These are phyloP conservation scores for Dacryopinax primogenitus DNA, from an alignment of 768 basidiomycete genomes.

Conservation along the genomic window DNA sequence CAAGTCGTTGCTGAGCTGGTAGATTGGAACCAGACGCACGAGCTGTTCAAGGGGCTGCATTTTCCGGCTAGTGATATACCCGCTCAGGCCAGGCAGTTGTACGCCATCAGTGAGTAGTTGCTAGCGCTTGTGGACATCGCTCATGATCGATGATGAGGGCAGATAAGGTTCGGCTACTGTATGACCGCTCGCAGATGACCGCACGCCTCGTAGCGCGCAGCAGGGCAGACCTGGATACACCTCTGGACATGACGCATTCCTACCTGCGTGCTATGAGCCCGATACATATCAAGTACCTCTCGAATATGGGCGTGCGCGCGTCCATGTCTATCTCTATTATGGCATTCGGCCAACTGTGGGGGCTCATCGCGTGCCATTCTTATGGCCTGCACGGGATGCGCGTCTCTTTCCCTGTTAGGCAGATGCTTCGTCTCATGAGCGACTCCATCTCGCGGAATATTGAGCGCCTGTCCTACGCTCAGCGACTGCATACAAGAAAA, in stretches of 20 bases:
- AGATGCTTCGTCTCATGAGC: slow-evolving; percentile 66
- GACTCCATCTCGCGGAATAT: slow-evolving; percentile 70
- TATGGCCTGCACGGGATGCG: slow-evolving; percentile 71
- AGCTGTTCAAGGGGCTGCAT: slow-evolving; percentile 58
- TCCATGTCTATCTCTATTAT: slow-evolving; percentile 81
- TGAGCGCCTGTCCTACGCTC: slow-evolving; percentile 64
- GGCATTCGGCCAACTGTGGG: slow-evolving; percentile 70
- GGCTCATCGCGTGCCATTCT: slow-evolving; percentile 62
- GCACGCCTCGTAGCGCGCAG: slow-evolving; percentile 56
- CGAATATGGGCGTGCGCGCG: slow-evolving; percentile 70
- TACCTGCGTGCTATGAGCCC: slow-evolving; percentile 80
- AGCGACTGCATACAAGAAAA: slow-evolving; percentile 60
- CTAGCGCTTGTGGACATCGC: not conserved
- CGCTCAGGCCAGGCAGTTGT: slow-evolving; percentile 53
- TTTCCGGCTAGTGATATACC: slow-evolving; percentile 62
- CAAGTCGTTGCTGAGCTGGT: slow-evolving; percentile 66
- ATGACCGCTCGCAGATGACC: slow-evolving; percentile 57
- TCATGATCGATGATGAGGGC: not conserved
- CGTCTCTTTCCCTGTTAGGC: slow-evolving; percentile 71
- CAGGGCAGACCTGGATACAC: slow-evolving; percentile 50
- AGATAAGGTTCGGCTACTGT: slow-evolving; percentile 69
- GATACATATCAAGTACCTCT: slow-evolving; percentile 68
- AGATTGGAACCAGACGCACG: slow-evolving; percentile 61
- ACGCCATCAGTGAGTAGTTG: slow-evolving; percentile 43
- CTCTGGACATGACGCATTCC: slow-evolving; percentile 73